Conservation (phyloP, 257 asterid species). For the Solanum ossicruentum region DNA sequence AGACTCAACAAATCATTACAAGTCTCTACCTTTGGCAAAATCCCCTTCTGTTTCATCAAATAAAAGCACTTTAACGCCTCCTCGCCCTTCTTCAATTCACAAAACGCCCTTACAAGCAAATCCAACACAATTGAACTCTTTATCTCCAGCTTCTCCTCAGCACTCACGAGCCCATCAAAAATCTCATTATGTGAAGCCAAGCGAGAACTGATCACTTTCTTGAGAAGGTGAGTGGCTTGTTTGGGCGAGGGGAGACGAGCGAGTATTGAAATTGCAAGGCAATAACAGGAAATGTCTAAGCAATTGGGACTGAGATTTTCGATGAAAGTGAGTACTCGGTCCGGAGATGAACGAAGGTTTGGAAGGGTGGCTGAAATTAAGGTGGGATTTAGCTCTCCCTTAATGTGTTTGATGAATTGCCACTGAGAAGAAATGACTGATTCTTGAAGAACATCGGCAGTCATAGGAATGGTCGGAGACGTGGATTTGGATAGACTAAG, state of each 20-base stretch:
- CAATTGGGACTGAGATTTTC: slow-evolving; percentile 8
- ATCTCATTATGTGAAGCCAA: slow-evolving; percentile 1
- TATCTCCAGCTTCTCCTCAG: slow-evolving; percentile 22
- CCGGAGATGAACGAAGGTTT: slow-evolving; percentile 32
- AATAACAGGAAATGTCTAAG: slow-evolving; percentile 26
- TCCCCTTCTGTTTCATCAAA: slow-evolving; percentile 22
- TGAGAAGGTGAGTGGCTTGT: slow-evolving; percentile 33
- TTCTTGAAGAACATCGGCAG: not conserved
- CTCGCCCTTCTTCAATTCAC: slow-evolving; percentile 33
- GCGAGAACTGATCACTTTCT: slow-evolving; percentile 17
- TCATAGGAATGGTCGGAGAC: not conserved
- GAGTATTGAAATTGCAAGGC: slow-evolving; percentile 34
- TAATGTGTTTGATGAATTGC: slow-evolving; percentile 46
- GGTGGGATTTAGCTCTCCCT: slow-evolving; percentile 18
- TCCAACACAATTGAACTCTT: slow-evolving; percentile 35
- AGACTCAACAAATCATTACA: slow-evolving; percentile 37
- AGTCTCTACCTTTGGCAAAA: slow-evolving; percentile 31
- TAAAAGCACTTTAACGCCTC: slow-evolving; percentile 31
- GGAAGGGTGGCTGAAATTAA: slow-evolving; percentile 22
- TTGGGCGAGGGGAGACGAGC: slow-evolving; percentile 29
- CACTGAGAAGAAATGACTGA: slow-evolving; percentile 33
- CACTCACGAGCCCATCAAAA: slow-evolving; percentile 26
- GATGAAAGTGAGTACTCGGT: slow-evolving; percentile 13
- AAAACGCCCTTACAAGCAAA: slow-evolving; percentile 32
- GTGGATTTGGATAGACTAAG: not conserved